These are phyloP conservation scores for Calonectria hawksworthii DNA, from an alignment of 2,329 filamentous ascomycete genomes.

Conservation along the genomic window DNA sequence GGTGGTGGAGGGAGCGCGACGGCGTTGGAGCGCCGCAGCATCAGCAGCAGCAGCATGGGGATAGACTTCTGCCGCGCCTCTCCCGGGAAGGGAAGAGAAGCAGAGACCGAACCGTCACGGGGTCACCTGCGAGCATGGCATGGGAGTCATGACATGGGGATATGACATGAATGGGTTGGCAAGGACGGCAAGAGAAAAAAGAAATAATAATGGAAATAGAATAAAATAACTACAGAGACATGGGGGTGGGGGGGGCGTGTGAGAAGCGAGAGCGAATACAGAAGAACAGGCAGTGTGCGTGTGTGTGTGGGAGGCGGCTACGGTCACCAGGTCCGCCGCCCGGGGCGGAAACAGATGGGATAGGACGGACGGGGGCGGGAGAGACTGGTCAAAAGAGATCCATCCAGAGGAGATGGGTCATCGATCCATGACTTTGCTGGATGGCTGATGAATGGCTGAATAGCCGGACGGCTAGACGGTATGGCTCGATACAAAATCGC, in stretches of 20 bases:
- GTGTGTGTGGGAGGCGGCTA: constrained; percentile 35
- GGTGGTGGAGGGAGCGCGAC: constrained; percentile 18
- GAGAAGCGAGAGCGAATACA: constrained; percentile 28
- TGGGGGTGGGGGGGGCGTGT: constrained; percentile 25
- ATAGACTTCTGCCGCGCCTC: constrained; percentile 42
- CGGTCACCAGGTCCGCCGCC: constrained; percentile 36
- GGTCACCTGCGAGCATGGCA: background rate
- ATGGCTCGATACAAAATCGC: constrained; percentile 12
- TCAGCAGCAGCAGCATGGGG: constrained; percentile 21
- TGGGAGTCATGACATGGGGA: constrained; percentile 20
- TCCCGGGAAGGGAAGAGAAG: constrained; percentile 42
- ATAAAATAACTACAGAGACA: constrained; percentile 13
- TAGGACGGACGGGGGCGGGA: constrained; percentile 20
- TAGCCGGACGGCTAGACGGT: constrained; percentile 6
- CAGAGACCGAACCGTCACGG: constrained; percentile 35
- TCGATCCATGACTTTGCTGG: constrained; percentile 18
- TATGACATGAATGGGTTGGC: constrained; percentile 6
- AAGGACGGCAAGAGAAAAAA: background rate
- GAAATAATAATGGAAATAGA: constrained; percentile 4
- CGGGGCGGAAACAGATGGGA: constrained; percentile 37
- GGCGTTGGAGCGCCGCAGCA: constrained; percentile 17
- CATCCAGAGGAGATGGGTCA: constrained; percentile 19
- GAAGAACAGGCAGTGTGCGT: background rate
- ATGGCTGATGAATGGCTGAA: constrained; percentile 18
- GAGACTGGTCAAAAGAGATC: constrained; percentile 3